Evolutionary conservation across 495 filamentous ascomycete genomes (phyloP).

Genomic region (Trichoderma gamsii): DNA sequence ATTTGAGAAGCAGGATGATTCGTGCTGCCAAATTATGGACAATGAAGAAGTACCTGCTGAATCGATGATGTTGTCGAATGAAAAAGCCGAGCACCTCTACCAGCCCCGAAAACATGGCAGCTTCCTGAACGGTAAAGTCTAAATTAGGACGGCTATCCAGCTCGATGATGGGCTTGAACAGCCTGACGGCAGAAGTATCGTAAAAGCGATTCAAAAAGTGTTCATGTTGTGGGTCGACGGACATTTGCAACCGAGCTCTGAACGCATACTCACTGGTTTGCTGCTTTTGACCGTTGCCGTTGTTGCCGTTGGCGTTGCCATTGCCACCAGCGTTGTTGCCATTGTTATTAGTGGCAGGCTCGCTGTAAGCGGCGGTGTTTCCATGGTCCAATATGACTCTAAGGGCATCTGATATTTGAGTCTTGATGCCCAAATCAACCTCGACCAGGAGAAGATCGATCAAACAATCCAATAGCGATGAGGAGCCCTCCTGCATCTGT

Average conservation of each 20-base stretch:
- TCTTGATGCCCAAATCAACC: conserved; percentile 88
- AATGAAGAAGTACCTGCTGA: conserved; percentile 83
- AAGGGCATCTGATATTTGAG: conserved; percentile 91
- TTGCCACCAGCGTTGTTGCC: background rate
- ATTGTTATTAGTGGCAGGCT: conserved; percentile 45
- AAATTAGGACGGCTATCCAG: conserved; percentile 59
- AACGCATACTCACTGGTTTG: conserved; percentile 59
- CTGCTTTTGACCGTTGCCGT: background rate
- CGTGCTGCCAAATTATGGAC: conserved; percentile 70
- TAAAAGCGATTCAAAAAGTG: conserved; percentile 82
- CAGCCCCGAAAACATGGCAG: conserved; percentile 80
- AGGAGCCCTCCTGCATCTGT: conserved; percentile 77
- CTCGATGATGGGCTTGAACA: conserved; percentile 82
- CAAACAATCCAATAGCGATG: conserved; percentile 84
- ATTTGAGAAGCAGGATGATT: conserved; percentile 75
- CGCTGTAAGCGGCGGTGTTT: conserved; percentile 50
- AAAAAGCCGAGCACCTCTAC: conserved; percentile 95
- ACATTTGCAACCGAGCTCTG: conserved; percentile 47
- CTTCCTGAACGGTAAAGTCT: conserved; percentile 63
- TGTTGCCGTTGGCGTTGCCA: background rate
- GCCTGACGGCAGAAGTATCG: conserved; percentile 74
- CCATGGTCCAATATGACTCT: conserved; percentile 90
- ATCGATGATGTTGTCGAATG: conserved; percentile 77
- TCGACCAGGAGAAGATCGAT: conserved; percentile 90
- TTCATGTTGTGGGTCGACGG: conserved; percentile 70